Evolutionary conservation across 192 early-diverging fungal genomes (phyloP).

Genomic region (Backusella sp.): DNA sequence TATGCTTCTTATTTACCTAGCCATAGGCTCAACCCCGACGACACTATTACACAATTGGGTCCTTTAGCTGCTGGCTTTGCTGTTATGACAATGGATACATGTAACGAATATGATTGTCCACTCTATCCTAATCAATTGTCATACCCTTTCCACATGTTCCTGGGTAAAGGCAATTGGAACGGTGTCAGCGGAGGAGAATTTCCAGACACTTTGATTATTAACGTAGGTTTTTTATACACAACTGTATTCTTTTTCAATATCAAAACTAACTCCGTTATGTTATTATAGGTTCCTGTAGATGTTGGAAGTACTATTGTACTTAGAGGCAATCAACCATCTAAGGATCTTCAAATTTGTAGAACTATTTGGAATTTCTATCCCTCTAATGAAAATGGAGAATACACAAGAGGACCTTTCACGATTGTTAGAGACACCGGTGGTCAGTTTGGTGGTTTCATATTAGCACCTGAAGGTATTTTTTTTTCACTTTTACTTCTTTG

Average conservation of each 20-base stretch:
- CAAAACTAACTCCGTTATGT: neutral
- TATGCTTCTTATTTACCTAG: neutral
- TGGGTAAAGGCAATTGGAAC: neutral
- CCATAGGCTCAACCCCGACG: neutral
- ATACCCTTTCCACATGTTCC: neutral
- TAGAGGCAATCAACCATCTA: neutral
- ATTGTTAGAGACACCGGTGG: neutral
- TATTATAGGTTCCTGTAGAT: neutral
- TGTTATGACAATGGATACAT: neutral
- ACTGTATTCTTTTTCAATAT: neutral
- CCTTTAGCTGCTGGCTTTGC: neutral
- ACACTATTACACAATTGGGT: neutral
- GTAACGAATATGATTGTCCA: neutral
- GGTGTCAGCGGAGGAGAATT: neutral
- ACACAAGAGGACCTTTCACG: neutral
- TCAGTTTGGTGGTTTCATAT: neutral
- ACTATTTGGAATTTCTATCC: neutral
- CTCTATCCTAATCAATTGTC: neutral
- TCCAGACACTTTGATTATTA: neutral
- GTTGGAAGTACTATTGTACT: neutral
- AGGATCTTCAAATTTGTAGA: neutral
- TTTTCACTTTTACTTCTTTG: neutral
- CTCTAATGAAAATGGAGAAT: neutral
- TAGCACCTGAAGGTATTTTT: constrained; percentile 2
- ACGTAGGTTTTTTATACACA: neutral